Base-by-base conservation (phyloP, 2,329 filamentous ascomycete species). In the Colletotrichum sp. region DNA sequence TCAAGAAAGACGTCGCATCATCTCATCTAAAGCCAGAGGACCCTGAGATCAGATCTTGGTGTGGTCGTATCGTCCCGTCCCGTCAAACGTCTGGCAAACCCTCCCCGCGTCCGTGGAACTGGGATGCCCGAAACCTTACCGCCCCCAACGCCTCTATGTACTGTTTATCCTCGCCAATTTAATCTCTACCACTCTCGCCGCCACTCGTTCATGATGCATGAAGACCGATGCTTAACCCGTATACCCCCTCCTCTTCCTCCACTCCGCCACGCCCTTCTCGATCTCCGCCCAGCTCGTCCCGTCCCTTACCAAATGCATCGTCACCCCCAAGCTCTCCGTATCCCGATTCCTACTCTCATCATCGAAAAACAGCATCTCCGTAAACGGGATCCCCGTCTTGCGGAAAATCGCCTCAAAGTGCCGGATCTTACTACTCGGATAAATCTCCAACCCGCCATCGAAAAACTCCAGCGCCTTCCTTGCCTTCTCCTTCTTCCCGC, bases 351-450 rank as follows among this genome's bases (percentile, higher is more conserved):
- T 87, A 68, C 90, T 89, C 90, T 99, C 96, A 80, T 99, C 96
- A 80, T 99, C 96, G 79, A 99, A 99, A 84, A 99, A 99, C 39
- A 99, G 84, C 93, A 99, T 98, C 64, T 98, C 95, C 78, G 94
- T 90, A 81, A 92, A 98, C 8, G 88, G 86, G 4, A 98, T 84
- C 2, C 92, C 92, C 16, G 94, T 96, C 72, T 92, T 89, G 82
- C 93, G 91, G 12, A 94, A 91, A 79, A 99, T 88, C 7, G 90
- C 88, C 81, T 93, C 89, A 80, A 99, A 98, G 85, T 99, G 96
- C 77, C 92, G 91, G n/a, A 94, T 93, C 89, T 99, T 99, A 82
- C 89, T 93, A 2, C 92, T 92, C 0, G 96, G 96, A 79, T 94
- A 94, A 73, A 94, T 93, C 85, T 94, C 92, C 71, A 93, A 68